A percentile compares a stretch with the other conserved stretches of the same genome.
Conservation (phyloP, 176 grass and related monocot genomes). For the Carex kokanica region DNA sequence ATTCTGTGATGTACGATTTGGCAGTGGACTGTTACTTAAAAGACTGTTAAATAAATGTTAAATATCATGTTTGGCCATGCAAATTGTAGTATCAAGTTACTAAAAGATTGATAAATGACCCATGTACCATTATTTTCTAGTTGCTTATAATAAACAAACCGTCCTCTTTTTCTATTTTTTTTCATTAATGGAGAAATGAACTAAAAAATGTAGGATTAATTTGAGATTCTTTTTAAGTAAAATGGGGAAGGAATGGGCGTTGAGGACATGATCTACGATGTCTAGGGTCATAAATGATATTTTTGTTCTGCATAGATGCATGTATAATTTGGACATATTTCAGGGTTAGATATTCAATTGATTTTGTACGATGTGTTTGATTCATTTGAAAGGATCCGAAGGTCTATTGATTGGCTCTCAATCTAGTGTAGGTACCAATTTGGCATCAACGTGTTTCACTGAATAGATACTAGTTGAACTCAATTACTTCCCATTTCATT, state of each 20-base stretch:
- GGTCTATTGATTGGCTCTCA: not conserved
- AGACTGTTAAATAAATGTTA: too few species aligned
- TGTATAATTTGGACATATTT: not conserved
- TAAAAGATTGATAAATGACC: not conserved
- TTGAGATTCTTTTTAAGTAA: not conserved
- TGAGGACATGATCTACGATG: not conserved
- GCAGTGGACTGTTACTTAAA: not conserved
- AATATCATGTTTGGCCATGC: not conserved
- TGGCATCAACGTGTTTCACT: not conserved
- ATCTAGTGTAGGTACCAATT: not conserved
- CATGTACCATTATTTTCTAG: not conserved
- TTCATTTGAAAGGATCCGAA: not conserved
- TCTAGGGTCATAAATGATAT: not conserved
- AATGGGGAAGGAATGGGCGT: not conserved
- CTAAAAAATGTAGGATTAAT: not conserved
- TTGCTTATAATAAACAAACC: not conserved
- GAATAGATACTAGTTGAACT: not conserved
- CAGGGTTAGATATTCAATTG: not conserved
- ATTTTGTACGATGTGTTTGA: not conserved
- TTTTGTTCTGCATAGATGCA: not conserved
- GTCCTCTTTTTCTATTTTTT: not conserved
- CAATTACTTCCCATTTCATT: not conserved
- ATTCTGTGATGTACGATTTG: not conserved
- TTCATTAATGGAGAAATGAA: not conserved
- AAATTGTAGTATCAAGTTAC: not conserved